These are phyloP conservation scores for Piper longum DNA, from an alignment of 164 flowering plant species.

Conservation along the genomic window DNA sequence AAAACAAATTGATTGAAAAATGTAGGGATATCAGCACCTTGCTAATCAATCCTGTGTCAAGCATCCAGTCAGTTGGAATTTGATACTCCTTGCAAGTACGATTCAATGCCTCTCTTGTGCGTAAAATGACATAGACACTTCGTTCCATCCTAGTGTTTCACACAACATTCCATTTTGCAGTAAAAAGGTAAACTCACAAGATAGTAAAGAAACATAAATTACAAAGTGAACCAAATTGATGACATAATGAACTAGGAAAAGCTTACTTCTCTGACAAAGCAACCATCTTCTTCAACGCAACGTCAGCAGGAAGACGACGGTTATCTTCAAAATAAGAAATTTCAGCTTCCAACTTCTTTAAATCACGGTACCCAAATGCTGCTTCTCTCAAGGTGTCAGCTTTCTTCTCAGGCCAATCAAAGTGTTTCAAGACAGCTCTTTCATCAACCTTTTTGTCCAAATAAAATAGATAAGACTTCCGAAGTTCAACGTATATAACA, in stretches of 20 bases:
- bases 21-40: slow-evolving; percentile 32
- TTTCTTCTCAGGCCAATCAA: slow-evolving; percentile 93
- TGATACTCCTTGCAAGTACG: slow-evolving; percentile 57
- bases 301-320: slow-evolving; percentile 49
- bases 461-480: neutral
- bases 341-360: slow-evolving; percentile 74
- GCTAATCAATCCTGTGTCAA: slow-evolving; percentile 64
- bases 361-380: slow-evolving; percentile 78
- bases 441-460: slow-evolving; percentile 67
- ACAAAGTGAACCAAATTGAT: neutral
- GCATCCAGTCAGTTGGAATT: slow-evolving; percentile 91
- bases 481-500: neutral
- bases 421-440: slow-evolving; percentile 91
- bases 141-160: slow-evolving; percentile 56
- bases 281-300: slow-evolving; percentile 75
- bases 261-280: slow-evolving; percentile 75
- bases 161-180: neutral
- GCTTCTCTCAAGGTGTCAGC: slow-evolving; percentile 91
- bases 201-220: no score
- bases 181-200: neutral
- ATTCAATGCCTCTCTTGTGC: slow-evolving; percentile 58
- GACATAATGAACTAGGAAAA: neutral
- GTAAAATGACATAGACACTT: slow-evolving; percentile 40
- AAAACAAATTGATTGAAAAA: neutral
- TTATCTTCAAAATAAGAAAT: slow-evolving; percentile 55